Evolutionary conservation across 306 rosid genomes (phyloP), one percentile per base, ranked within the genome.

Genomic region (Lagenaria siceraria): DNA sequence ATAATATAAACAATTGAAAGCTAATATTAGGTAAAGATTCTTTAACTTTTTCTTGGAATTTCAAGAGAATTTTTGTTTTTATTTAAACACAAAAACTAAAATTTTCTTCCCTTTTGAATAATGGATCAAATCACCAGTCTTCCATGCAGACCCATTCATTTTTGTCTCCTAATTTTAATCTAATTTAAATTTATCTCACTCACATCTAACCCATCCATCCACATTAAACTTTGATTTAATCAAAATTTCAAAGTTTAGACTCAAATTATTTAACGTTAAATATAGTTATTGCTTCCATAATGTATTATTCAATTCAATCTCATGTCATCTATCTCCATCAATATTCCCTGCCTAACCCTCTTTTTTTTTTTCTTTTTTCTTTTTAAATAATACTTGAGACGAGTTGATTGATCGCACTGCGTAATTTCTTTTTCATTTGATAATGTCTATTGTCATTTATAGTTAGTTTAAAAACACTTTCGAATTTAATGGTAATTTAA

Each of bases 21-120:
- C 54, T 48, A 38, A 83, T 49, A 82, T 87, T 89, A 87, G 90
- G 91, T 86, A 60, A 27, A 83, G 78, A 81, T 83, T 75, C 86
- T 86, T 73, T 79, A 86, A 87, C 86, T 83, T 77, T 68, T 60
- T 72, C 85, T 82, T 59, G 12, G 85, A 84, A 87, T 76, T 82
- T 79, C 78, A 80, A 83, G 87, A 81, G 85, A 86, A 83, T 81
- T 82, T 77, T 88, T 84, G 85, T 86, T 88, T 29, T 88, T 77
- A 36, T 33, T 88, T 61, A 81, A 51, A 38, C 53, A 15, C 10
- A 61, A 61, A 29, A 14, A 6, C 0, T 14, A 61, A 64, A 51
- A 65, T 38, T 65, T 66, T 66, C 74, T 38, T 35, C 36, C 31
- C 18, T n/a, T 64, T 66, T 66, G 74, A 66, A 66, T 66, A 66